Base-by-base conservation (phyloP, 345 rosid species). In the Physaria fendleri region DNA sequence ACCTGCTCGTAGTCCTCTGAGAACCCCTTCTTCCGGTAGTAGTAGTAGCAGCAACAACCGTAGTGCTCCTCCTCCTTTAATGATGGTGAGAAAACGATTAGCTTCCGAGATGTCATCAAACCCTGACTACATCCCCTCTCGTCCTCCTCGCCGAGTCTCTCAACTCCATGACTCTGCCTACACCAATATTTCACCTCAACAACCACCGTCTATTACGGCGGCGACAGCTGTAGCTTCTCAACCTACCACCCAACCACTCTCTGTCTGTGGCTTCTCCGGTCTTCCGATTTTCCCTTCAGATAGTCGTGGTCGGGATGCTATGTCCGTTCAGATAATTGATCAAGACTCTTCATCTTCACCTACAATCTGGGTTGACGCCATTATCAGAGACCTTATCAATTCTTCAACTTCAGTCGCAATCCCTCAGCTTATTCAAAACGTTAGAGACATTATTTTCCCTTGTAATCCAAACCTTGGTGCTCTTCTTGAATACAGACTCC, bases 391-490 rank as follows among this genome's bases (percentile, higher is more conserved):
- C 77, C 83, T 93, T 15, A 79, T 93, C 73, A 79, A 83, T 47
- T 78, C 71, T 64, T 83, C 94, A 42, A 72, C 82, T 46, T 71
- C 77, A 11, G 95, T 89, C 28, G 89, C 99, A n/a, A 81, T 93
- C 38, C 92, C 96, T 71, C 99, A 93, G 68, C 90, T 93, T 56
- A 85, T 93, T 54, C 97, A 93, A 63, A 93, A 89, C 78, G 97
- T 93, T 9, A 68, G 95, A 59, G 99, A 93, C 55, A 93, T 89
- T 39, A 87, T 93, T 56, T 82, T 79, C 72, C 99, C 99, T 65
- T 86, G 91, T 60, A 93, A 93, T 76, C 97, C 99, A 16, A 85
- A 78, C 69, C 91, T 93, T 1, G 97, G 95, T 12, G 74, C 88
- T 39, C 83, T 89, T 25, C 81, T 93, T 4, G 99, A 93, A 75